Evolutionary conservation across 176 grass and related monocot genomes (phyloP), one percentile per base, ranked within the genome.

Genomic region (Cenchrus fungigraminus): DNA sequence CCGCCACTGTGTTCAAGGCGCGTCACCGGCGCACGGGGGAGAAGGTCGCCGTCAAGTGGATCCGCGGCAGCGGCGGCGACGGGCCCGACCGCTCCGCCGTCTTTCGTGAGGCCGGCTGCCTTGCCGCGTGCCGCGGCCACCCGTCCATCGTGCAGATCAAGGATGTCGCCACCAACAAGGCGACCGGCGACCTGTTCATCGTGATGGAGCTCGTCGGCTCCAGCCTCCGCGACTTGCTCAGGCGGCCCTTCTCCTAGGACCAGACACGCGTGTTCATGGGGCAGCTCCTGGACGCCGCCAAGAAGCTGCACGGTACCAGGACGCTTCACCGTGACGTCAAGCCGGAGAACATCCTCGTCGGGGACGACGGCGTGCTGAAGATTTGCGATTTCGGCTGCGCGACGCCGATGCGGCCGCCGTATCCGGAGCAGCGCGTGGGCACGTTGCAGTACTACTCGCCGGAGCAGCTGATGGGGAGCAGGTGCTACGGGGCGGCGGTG

Each of bases 281-380:
- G 37, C 37, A 40, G 37, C 37, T 40, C 37, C 37, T 40, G 16
- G 22, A 12, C 68, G 68, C 43, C 3, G 44, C 43, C 1, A 46
- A 1, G 68, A 22, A 3, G 68, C 12, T 49, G 44, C 44, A 49
- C 68, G 4, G 4, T 10, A 3, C 44, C 9, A 5, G 10, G 68
- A 49, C n/a, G 68, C 55, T 57, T 6, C 88, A 93, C 82, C 87
- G 87, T 45, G 91, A 90, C 78, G 73, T 93, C 67, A 93, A 93
- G 66, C 91, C 91, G 12, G 91, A 93, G 52, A 93, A 93, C 83
- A 88, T 93, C 29, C 68, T 88, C 55, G 19, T 47, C 19, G 9
- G 9, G 43, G 0, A 49, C n/a, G 32, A 10, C 31, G 37, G 71
- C 37, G 59, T 12, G 15, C 77, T 87, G 4, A 88, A 88, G 71